Percentiles rank a stretch among this genome's conserved stretches.
These are phyloP conservation scores for Venustampulla echinocandica DNA, from an alignment of 495 filamentous ascomycete genomes.

Conservation along the genomic window DNA sequence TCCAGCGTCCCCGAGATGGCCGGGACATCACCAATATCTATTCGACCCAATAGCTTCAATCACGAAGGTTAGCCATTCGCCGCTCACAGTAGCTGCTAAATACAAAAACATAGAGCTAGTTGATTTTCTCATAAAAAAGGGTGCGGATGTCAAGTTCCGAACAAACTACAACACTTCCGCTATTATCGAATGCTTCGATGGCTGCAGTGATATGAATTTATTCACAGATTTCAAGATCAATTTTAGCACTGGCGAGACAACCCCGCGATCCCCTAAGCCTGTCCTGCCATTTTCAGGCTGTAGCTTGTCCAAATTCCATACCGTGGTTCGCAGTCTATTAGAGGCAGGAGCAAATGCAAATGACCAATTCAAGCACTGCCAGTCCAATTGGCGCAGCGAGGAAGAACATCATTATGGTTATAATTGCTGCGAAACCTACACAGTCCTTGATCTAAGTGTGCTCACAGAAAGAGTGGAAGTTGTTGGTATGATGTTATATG, in stretches of 20 bases:
- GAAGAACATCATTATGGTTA: too few species aligned
- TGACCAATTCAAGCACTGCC: too few species aligned
- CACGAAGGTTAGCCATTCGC: constrained; percentile 6
- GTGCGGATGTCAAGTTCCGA: constrained; percentile 9
- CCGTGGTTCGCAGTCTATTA: constrained; percentile 10
- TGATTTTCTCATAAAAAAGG: constrained; percentile 5
- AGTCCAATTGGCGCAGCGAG: too few species aligned
- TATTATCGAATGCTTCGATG: not conserved
- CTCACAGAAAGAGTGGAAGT: not conserved
- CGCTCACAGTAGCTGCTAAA: constrained; percentile 3
- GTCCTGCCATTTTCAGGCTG: too few species aligned
- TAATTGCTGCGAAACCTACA: too few species aligned
- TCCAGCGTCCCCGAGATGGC: too few species aligned
- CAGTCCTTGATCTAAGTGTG: not conserved
- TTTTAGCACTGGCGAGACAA: too few species aligned
- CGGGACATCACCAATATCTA: too few species aligned
- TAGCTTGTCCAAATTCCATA: too few species aligned
- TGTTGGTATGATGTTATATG: not conserved
- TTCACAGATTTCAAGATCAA: too few species aligned
- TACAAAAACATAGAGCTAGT: constrained; percentile 6
- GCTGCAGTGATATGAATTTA: not conserved
- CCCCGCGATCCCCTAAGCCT: too few species aligned
- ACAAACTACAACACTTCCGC: not conserved
- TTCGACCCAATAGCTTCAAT: too few species aligned
- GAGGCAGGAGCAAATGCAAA: constrained; percentile 11